Base-by-base conservation (phyloP, 495 filamentous ascomycete species). In the Clohesyomyces aquaticus region DNA sequence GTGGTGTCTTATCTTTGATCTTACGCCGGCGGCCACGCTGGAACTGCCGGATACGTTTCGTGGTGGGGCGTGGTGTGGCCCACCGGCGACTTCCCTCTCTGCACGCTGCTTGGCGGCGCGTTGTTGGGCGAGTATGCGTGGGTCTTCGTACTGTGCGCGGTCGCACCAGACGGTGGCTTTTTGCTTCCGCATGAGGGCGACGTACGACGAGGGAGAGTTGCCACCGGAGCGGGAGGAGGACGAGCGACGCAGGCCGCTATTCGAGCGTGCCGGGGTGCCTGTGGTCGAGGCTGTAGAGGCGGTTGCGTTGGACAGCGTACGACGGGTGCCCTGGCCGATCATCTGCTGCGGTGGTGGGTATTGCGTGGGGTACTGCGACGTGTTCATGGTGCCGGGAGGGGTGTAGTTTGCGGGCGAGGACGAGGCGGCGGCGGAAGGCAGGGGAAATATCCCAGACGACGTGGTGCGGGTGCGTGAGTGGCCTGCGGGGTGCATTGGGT, bases 91-190 rank as follows among this genome's bases (percentile, higher is more conserved):
- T 76, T 98, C 93, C 61, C 86, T 84, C 46, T 86, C 86, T 1
- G 95, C 95, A 51, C 91, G 79, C 76, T 87, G 82, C 77, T 93
- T 96, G 53, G 92, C 95, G 1, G 85, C 85, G 59, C 88, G 82
- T 69, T 95, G 90, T 68, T 89, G 85, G 23, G 90, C 91, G 4
- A 88, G 75, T 56, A 96, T 73, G 22, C 91, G 82, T 10, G 95
- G 90, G 76, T 99, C 95, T 76, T 98, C 91, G 52, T 88, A 84
- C 70, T 99, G 94, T 14, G 92, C 84, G 55, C 93, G 91, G 67
- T 98, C 95, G 76, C 93, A 97, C 94, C 94, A 99, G 8, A 99
- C 94, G 0, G 94, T 99, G 27, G 91, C 94, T 72, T 98, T 99
- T 72, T 99, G 94, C 68, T 91, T 91, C 49, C 94, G 85, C 79